Percentiles rank a stretch among this genome's conserved stretches.
These are phyloP conservation scores for Hypoxylon trugodes DNA, from an alignment of 495 filamentous ascomycete species.

Conservation along the genomic window DNA sequence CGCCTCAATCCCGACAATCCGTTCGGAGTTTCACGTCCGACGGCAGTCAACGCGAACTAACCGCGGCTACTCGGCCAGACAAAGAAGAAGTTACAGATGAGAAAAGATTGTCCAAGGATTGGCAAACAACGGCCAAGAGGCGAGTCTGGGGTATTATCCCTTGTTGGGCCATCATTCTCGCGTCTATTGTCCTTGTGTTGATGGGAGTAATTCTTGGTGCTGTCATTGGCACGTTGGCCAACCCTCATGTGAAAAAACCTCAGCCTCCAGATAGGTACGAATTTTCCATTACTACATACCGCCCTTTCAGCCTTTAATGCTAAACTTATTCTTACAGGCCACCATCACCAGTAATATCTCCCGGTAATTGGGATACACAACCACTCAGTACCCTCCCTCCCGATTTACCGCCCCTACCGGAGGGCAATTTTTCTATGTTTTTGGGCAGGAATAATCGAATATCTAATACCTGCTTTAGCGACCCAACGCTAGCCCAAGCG, in stretches of 20 bases:
- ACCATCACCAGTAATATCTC: slow-evolving; percentile 10
- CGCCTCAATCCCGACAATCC: slow-evolving; percentile 62
- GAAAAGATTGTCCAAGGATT: slow-evolving; percentile 61
- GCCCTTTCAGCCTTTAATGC: slow-evolving; percentile 4
- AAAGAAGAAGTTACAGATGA: slow-evolving; percentile 41
- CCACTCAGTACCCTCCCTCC: slow-evolving; percentile 66
- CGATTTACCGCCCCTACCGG: slow-evolving; percentile 66
- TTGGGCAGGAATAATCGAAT: slow-evolving; percentile 57
- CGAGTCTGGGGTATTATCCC: slow-evolving; percentile 71
- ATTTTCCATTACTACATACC: not conserved
- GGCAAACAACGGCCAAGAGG: slow-evolving; percentile 64
- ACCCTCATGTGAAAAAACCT: slow-evolving; percentile 38
- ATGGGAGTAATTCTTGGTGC: slow-evolving; percentile 71
- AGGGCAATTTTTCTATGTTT: slow-evolving; percentile 72
- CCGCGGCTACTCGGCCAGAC: slow-evolving; percentile 43
- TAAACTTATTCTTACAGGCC: slow-evolving; percentile 26
- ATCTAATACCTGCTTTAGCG: slow-evolving; percentile 72
- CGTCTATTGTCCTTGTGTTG: slow-evolving; percentile 61
- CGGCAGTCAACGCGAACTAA: slow-evolving; percentile 53
- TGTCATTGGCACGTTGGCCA: slow-evolving; percentile 52
- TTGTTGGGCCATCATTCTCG: slow-evolving; percentile 71
- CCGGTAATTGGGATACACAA: slow-evolving; percentile 69
- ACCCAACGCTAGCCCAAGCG: slow-evolving; percentile 65
- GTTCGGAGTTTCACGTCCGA: slow-evolving; percentile 59
- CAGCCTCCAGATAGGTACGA: slow-evolving; percentile 35